Conservation (phyloP, 2,329 filamentous ascomycete species). For the Ophiostoma piceae region DNA sequence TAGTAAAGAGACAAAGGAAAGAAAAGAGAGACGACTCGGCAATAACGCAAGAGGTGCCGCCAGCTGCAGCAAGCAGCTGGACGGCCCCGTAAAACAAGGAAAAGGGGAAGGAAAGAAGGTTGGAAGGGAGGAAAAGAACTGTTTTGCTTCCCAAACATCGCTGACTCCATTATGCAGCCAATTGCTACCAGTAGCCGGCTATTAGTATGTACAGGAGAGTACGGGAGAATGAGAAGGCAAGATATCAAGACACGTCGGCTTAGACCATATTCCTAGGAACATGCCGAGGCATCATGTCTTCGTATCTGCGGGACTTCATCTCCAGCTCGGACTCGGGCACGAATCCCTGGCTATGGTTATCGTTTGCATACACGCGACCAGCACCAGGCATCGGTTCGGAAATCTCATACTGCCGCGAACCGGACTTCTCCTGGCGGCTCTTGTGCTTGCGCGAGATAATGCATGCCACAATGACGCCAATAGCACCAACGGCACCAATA, state of each 20-base stretch:
- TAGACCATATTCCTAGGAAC: slow-evolving; percentile 41
- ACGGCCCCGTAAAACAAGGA: too few species aligned
- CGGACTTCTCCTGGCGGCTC: not conserved
- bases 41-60: not conserved
- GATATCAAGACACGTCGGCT: not conserved
- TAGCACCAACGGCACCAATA: slow-evolving; percentile 25
- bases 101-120: not conserved
- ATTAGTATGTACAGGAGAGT: not conserved
- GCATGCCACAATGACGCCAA: slow-evolving; percentile 21
- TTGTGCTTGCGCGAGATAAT: slow-evolving; percentile 26
- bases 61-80: not conserved
- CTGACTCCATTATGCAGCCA: not conserved
- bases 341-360: slow-evolving; percentile 37
- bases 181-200: slow-evolving; percentile 1
- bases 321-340: slow-evolving; percentile 44
- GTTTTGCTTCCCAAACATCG: not conserved
- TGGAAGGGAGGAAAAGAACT: not conserved
- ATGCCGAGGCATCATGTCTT: slow-evolving; percentile 52
- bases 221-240: not conserved
- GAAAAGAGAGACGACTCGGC: not conserved
- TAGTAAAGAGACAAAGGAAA: not conserved
- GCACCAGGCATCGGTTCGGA: slow-evolving; percentile 48
- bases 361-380: slow-evolving; percentile 39
- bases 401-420: slow-evolving; percentile 36
- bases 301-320: slow-evolving; percentile 49